Evolutionary conservation across 2,329 filamentous ascomycete genomes (phyloP).

Genomic region (Neofusicoccum ribis): DNA sequence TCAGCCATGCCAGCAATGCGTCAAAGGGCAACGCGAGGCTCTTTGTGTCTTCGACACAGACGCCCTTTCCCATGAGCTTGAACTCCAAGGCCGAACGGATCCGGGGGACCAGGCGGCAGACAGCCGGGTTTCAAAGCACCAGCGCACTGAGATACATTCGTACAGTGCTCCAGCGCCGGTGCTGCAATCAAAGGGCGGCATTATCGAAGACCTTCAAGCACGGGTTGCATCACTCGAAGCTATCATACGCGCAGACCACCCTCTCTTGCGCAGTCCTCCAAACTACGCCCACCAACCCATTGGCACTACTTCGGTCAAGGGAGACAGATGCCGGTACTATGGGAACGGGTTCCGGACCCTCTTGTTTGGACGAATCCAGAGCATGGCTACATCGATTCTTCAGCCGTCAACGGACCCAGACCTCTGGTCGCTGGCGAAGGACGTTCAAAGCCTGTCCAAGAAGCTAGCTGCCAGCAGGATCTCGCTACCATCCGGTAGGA

Average conservation of each 20-base stretch:
- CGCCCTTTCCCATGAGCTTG: background rate
- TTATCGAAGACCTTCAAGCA: constrained; percentile 24
- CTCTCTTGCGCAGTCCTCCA: no score
- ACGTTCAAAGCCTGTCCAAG: constrained; percentile 27
- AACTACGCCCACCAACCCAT: background rate
- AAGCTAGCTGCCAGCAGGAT: constrained; percentile 4
- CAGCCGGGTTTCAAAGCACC: no score
- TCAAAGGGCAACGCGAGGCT: constrained; percentile 9
- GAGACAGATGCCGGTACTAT: background rate
- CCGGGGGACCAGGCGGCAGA: no score
- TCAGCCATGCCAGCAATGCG: constrained; percentile 29
- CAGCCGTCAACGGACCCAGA: constrained; percentile 22
- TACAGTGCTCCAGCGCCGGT: background rate
- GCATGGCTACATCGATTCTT: constrained; percentile 20
- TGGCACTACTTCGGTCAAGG: background rate
- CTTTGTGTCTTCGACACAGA: constrained; percentile 23
- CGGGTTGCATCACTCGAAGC: constrained; percentile 27
- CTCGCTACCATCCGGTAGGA: no score
- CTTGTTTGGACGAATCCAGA: constrained; percentile 22
- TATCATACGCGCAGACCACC: constrained; percentile 16
- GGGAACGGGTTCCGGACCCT: constrained; percentile 23
- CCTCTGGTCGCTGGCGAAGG: constrained; percentile 25
- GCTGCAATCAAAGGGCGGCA: background rate
- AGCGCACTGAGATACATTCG: no score
- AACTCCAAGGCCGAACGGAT: background rate